Conservation (phyloP, 208 protist genomes). For the Acanthamoeba healyi region DNA sequence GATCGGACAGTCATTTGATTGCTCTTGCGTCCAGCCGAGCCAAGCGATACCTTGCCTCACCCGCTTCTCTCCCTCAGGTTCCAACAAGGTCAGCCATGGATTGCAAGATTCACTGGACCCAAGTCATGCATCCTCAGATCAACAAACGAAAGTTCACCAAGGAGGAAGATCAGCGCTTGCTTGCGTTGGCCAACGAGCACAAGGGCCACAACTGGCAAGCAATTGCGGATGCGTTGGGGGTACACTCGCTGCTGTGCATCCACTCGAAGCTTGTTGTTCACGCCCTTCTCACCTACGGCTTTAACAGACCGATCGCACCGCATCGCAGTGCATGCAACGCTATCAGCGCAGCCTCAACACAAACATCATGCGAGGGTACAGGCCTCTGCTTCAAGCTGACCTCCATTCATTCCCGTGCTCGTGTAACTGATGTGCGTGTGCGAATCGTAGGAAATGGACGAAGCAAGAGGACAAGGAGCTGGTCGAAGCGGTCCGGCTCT, state of each 20-base stretch:
- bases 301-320: slow-evolving; percentile 66
- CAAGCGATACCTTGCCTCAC: too few species aligned
- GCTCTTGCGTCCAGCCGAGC: neutral
- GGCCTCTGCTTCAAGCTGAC: neutral
- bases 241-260: neutral
- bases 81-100: slow-evolving; percentile 78
- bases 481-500: slow-evolving; percentile 47
- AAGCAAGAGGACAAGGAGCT: slow-evolving; percentile 84
- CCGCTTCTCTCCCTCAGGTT: slow-evolving; percentile 16
- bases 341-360: slow-evolving; percentile 83
- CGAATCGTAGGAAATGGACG: slow-evolving; percentile 81
- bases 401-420: neutral
- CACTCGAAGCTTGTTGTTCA: neutral
- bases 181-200: slow-evolving; percentile 81
- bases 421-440: neutral
- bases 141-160: slow-evolving; percentile 83
- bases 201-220: slow-evolving; percentile 82
- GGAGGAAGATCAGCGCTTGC: slow-evolving; percentile 82
- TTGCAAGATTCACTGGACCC: slow-evolving; percentile 83
- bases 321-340: slow-evolving; percentile 79
- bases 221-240: slow-evolving; percentile 78
- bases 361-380: slow-evolving; percentile 79
- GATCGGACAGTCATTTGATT: neutral
- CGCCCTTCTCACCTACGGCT: neutral
- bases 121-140: slow-evolving; percentile 75